phyloP scores from a whole-genome alignment of 768 basidiomycete genomes.

The Clitopilus hobsonii region DNA sequence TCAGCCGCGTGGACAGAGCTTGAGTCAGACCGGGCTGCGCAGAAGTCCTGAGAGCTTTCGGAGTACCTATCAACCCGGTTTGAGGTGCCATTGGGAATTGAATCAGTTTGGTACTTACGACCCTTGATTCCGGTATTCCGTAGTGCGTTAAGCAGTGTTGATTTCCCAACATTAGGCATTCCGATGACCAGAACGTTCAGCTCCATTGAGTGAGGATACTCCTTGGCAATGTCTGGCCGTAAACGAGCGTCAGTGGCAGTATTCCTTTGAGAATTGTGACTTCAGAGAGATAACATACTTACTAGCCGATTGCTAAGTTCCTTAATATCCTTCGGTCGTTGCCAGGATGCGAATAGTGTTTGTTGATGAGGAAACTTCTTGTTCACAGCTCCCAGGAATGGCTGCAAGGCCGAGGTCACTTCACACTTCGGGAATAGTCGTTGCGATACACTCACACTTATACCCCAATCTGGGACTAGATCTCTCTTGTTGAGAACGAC shows the following conservation, averaged over 20 bases:
- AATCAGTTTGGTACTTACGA: slow-evolving; percentile 46
- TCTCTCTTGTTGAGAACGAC: slow-evolving; percentile 94
- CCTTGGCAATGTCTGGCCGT: slow-evolving; percentile 59
- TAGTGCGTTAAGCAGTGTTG: slow-evolving; percentile 86
- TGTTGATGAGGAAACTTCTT: slow-evolving; percentile 66
- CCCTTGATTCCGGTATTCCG: slow-evolving; percentile 83
- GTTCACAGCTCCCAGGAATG: slow-evolving; percentile 70
- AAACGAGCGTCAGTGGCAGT: slow-evolving; percentile 5
- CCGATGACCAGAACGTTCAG: slow-evolving; percentile 91
- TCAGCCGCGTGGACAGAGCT: slow-evolving; percentile 82
- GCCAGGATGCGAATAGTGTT: slow-evolving; percentile 69
- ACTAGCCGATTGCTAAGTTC: slow-evolving; percentile 62
- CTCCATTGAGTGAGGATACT: slow-evolving; percentile 65
- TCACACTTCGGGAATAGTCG: slow-evolving; percentile 4
- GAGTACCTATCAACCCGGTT: slow-evolving; percentile 43
- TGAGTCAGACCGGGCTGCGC: slow-evolving; percentile 89
- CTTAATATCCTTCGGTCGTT: slow-evolving; percentile 60
- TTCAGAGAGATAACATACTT: slow-evolving; percentile 48
- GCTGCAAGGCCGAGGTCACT: slow-evolving; percentile 34
- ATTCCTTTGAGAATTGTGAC: slow-evolving; percentile 1
- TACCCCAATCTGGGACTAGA: slow-evolving; percentile 83
- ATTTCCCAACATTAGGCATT: slow-evolving; percentile 99
- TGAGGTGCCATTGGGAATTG: slow-evolving; percentile 5
- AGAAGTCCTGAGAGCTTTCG: slow-evolving; percentile 88
- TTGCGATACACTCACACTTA: slow-evolving; percentile 54